Percentiles rank a stretch among this genome's conserved stretches.
phyloP scores from a whole-genome alignment of 2,329 filamentous ascomycete genomes.

The Aspergillus neotritici region DNA sequence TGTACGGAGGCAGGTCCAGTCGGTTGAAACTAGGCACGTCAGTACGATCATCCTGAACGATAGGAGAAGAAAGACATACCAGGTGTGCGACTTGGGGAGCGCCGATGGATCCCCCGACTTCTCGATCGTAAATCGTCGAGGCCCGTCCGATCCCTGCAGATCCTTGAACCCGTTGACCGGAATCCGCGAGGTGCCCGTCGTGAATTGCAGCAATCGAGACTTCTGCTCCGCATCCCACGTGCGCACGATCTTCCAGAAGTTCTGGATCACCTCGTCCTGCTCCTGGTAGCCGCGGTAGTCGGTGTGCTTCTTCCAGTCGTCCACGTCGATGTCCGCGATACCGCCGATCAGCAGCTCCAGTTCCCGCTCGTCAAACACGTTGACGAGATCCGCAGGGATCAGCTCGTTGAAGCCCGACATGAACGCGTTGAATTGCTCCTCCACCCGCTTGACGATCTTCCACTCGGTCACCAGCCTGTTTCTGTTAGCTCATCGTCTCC shows the following conservation, averaged over 20 bases:
- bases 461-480: slow-evolving; percentile 86
- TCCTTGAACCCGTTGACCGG: slow-evolving; percentile 99
- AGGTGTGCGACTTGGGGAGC: slow-evolving; percentile 94
- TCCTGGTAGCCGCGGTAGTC: slow-evolving; percentile 99
- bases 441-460: slow-evolving; percentile 97
- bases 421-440: slow-evolving; percentile 97
- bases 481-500: not conserved
- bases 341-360: slow-evolving; percentile 93
- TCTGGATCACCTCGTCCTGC: slow-evolving; percentile 91
- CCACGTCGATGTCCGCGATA: slow-evolving; percentile 99
- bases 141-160: slow-evolving; percentile 92
- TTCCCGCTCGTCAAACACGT: slow-evolving; percentile 97
- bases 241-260: slow-evolving; percentile 95
- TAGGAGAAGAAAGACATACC: slow-evolving; percentile 55
- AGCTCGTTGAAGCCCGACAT: slow-evolving; percentile 96
- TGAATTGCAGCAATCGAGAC: slow-evolving; percentile 90
- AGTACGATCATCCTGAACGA: slow-evolving; percentile 2
- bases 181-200: slow-evolving; percentile 94
- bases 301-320: slow-evolving; percentile 99
- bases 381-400: slow-evolving; percentile 92
- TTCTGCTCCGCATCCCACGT: slow-evolving; percentile 99
- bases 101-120: slow-evolving; percentile 89
- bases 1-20: slow-evolving; percentile 89
- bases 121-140: slow-evolving; percentile 93
- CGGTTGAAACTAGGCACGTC: slow-evolving; percentile 73